Evolutionary conservation across 208 protist species (phyloP).

Genomic region (Herpetomonas muscarum): DNA sequence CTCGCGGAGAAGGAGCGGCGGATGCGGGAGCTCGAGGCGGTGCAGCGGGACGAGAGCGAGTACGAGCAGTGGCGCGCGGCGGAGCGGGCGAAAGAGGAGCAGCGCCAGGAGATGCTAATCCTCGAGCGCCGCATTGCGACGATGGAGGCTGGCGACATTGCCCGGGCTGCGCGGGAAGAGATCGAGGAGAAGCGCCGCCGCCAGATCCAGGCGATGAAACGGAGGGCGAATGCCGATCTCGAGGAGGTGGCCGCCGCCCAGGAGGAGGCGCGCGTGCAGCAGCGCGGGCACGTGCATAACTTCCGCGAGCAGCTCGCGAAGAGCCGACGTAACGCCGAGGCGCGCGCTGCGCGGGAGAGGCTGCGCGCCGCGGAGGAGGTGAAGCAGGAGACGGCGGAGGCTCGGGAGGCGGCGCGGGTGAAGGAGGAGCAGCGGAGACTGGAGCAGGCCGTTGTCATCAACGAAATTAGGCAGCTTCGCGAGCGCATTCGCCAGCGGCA

Average conservation of each 20-base stretch:
- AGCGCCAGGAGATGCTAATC: slow-evolving; percentile 17
- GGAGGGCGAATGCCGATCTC: slow-evolving; percentile 8
- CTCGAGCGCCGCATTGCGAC: slow-evolving; percentile 36
- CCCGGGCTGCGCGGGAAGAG: slow-evolving; percentile 15
- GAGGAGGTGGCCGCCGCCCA: slow-evolving; percentile 5
- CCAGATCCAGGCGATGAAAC: slow-evolving; percentile 14
- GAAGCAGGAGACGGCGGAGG: slow-evolving; percentile 28
- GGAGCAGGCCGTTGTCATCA: slow-evolving; percentile 47
- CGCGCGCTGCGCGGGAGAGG: slow-evolving; percentile 14
- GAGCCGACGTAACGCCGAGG: slow-evolving; percentile 28
- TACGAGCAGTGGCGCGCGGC: slow-evolving; percentile 59
- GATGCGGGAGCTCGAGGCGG: slow-evolving; percentile 43
- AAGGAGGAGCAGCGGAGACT: slow-evolving; percentile 30
- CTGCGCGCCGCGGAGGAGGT: slow-evolving; percentile 29
- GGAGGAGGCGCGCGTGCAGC: slow-evolving; percentile 10
- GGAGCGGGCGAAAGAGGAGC: slow-evolving; percentile 28
- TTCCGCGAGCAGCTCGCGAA: slow-evolving; percentile 26
- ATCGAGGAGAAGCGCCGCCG: slow-evolving; percentile 13
- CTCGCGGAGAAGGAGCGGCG: slow-evolving; percentile 26
- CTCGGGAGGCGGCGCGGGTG: slow-evolving; percentile 27
- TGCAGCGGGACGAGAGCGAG: slow-evolving; percentile 30
- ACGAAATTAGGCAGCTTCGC: slow-evolving; percentile 54
- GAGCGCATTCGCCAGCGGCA: slow-evolving; percentile 38
- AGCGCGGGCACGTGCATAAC: slow-evolving; percentile 14
- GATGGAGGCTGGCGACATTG: slow-evolving; percentile 29